Evolutionary conservation across 345 rosid species (phyloP), one percentile per base, ranked within the genome.

Genomic region (Combretum micranthum): DNA sequence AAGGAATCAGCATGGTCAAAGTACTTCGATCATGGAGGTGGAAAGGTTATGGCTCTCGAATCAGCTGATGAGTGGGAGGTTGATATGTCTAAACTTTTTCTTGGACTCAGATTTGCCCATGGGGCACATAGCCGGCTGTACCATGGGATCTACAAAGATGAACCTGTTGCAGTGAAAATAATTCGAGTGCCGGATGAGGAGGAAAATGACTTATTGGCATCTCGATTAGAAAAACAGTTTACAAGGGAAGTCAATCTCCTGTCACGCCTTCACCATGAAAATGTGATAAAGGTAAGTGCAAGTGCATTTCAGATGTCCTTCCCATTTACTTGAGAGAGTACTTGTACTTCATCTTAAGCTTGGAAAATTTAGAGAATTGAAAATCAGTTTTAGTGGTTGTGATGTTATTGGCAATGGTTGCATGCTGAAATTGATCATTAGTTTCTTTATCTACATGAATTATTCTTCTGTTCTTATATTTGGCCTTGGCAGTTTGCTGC

Each of bases 81-180:
- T 11, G 96, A 94, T 63, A 77, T 94, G 76, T 85, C 96, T 2
- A 78, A 90, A 83, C 82, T 94, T 2, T 87, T 87, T 60, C 80
- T 94, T 51, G 99, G 99, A 42, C 88, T 82, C 48, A 82, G 83
- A 69, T 94, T 94, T 71, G 99, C 99, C 56, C 92, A 83, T 60
- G 99, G 99, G 26, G 84, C 94, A 0, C 83, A 89, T 59, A 93
- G 99, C 68, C 74, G 90, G 63, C 87, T 93, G 32, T 90, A 93
- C 57, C 99, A 87, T 70, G 99, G 99, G 48, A 72, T 83, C 55
- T 93, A 93, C 64, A 84, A 83, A 44, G 99, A 90, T 52, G 85
- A 93, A 59, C 81, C 96, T 47, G 99, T 93, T 66, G 99, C 99
- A 0, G 97, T 93, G 67, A 93, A 93, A 77, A 83, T 93, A 61